Base-by-base conservation (phyloP, 2,329 filamentous ascomycete genomes). In the Diaporthe helianthi region DNA sequence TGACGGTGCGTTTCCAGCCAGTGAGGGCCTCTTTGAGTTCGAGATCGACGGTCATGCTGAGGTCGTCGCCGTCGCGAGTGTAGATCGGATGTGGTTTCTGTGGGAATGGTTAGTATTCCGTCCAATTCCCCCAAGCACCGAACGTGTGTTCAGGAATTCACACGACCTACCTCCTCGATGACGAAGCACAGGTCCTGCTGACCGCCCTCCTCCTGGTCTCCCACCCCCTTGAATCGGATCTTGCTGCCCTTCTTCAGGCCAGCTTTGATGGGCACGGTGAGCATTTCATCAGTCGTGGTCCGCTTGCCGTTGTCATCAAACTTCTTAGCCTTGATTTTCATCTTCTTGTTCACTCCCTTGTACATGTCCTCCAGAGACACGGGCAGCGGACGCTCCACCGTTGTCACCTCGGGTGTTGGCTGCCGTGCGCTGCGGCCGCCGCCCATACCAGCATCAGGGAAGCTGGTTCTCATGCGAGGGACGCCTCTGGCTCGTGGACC, bases 191-290 rank as follows among this genome's bases (percentile, higher is more conserved):
- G 81, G 80, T 99, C 96, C 80, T 99, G 96, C 70, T 94, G 93
- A 17, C 95, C 95, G 51, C 96, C 96, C 77, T 98, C 96, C 71
- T 97, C 94, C 79, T 98, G 94, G 80, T 99, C 96, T 13, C 96
- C 96, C n/a, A 99, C 94, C 51, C 95, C 94, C 77, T 92, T 93
- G 78, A 97, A 99, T 82, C 98, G 98, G 81, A 99, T 97, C 86
- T 98, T 99, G 77, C 93, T 97, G 36, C 96, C 96, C 75, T 97
- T 94, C 83, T 98, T 98, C 80, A 98, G 83, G 70, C 96, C 96
- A 7, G 93, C 90, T 83, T 98, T 98, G 82, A 99, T 97, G 55
- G 94, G 93, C 65, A 98, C 95, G 77, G 97, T 94, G 36, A 99
- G 83, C 22, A 98, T 93, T 76, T 94, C 92, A 75, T 99, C 96